Evolutionary conservation across 805 yeast species (phyloP), one percentile per base, ranked within the genome.

Genomic region (Cyberlindnera japonica): DNA sequence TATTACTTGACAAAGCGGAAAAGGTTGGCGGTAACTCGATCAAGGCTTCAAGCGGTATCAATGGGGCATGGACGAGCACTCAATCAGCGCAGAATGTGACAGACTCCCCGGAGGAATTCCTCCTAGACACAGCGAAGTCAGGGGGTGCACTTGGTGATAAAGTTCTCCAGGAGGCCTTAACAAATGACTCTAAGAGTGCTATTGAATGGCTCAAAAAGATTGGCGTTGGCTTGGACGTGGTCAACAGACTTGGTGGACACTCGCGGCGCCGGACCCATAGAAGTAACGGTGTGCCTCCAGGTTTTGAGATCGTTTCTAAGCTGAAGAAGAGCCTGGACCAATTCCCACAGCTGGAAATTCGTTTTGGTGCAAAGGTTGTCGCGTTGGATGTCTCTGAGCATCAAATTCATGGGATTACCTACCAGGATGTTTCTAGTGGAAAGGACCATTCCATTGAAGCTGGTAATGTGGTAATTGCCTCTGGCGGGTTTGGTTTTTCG

Each of bases 161-260:
- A 12, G 64, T 63, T 2, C 67, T 86, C 48, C 81, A 83, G 61
- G 62, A 67, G 23, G 81, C 76, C 5, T 64, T 86, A 44, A 72
- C 83, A 1, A 62, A 71, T 41, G 77, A 81, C 32, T 79, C 88
- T 3, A 77, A 75, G 6, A 72, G 69, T 31, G 90, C 93, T 0
- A 72, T 86, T 35, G 75, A 75, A 35, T 86, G 95, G 91, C 69
- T 86, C 37, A 83, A 81, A 49, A 70, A 70, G 5, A 77, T 84
- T 50, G 72, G 69, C 6, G 63, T 84, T 36, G 85, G 81, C 51
- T 64, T 86, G 41, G 72, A 83, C 7, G 67, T 80, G 13, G 83
- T 86, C 11, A 74, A 86, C n/a, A 75, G 85, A 51, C 62, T 86
- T 31, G 95, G 95, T 20, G 95, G 95, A 3, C 95, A 86, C 56